phyloP scores from a whole-genome alignment of 1,139 yeast species.

The Pneumocystis carinii region DNA sequence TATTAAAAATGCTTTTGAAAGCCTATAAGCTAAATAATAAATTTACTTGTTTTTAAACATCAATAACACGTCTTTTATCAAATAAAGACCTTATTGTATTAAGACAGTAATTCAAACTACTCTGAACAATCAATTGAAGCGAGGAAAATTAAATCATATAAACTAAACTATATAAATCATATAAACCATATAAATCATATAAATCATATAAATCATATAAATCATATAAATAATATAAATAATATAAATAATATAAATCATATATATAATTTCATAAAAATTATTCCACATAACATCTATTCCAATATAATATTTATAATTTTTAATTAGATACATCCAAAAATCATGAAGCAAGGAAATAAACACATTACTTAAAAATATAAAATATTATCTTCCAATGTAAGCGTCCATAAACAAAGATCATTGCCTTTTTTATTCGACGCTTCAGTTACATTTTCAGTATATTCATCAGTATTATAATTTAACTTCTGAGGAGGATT shows the following conservation, averaged over 20 bases:
- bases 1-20: slow-evolving; percentile 53
- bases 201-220: too few species aligned
- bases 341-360: background rate
- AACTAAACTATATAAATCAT: too few species aligned
- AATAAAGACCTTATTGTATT: too few species aligned
- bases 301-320: background rate
- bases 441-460: background rate
- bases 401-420: background rate
- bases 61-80: too few species aligned
- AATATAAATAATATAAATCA: background rate
- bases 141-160: too few species aligned
- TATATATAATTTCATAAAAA: too few species aligned
- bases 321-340: background rate
- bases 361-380: background rate
- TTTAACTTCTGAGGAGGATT: background rate
- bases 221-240: too few species aligned
- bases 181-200: too few species aligned
- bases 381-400: background rate
- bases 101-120: too few species aligned
- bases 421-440: background rate
- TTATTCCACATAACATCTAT: background rate
- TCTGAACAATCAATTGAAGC: too few species aligned
- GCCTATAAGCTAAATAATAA: background rate
- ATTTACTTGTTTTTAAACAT: background rate
- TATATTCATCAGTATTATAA: background rate